These are phyloP conservation scores for Phytophthora colocasiae DNA, from an alignment of 352 stramenopile genomes.

Conservation along the genomic window DNA sequence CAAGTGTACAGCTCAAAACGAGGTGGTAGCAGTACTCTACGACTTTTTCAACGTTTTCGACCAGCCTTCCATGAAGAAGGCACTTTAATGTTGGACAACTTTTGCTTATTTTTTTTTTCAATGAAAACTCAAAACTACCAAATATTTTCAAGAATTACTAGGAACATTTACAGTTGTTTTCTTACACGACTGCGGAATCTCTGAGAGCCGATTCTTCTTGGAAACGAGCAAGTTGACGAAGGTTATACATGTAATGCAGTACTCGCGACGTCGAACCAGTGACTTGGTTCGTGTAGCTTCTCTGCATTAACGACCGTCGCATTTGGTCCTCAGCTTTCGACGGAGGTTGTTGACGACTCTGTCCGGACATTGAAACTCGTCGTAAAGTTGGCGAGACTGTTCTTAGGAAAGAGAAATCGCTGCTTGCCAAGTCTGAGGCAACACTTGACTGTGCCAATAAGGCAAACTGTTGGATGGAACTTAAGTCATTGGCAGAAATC, in stretches of 20 bases:
- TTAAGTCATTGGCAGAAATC: slow-evolving; percentile 3
- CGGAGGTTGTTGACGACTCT: neutral
- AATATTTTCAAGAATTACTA: too few species aligned
- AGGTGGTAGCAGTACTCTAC: slow-evolving; percentile 22
- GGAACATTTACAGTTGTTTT: neutral
- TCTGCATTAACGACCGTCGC: slow-evolving; percentile 14
- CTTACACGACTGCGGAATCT: slow-evolving; percentile 9
- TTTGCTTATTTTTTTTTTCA: neutral
- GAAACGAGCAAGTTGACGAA: slow-evolving; percentile 5
- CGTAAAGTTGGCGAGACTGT: slow-evolving; percentile 9
- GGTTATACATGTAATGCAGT: slow-evolving; percentile 28
- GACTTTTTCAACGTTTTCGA: slow-evolving; percentile 27
- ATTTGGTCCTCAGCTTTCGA: slow-evolving; percentile 2
- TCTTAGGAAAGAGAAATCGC: slow-evolving; percentile 19
- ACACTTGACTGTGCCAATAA: slow-evolving; percentile 13
- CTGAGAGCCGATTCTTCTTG: slow-evolving; percentile 12
- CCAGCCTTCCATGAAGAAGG: neutral
- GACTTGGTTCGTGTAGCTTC: slow-evolving; percentile 18
- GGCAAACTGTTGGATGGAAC: slow-evolving; percentile 9
- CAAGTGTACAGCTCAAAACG: slow-evolving; percentile 11
- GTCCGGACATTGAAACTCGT: neutral
- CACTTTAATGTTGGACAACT: slow-evolving; percentile 1
- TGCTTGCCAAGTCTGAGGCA: slow-evolving; percentile 12
- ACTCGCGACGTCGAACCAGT: slow-evolving; percentile 22
- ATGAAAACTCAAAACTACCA: neutral